phyloP scores from a whole-genome alignment of 2,329 filamentous ascomycete genomes.

The Phyllosticta capitalensis region DNA sequence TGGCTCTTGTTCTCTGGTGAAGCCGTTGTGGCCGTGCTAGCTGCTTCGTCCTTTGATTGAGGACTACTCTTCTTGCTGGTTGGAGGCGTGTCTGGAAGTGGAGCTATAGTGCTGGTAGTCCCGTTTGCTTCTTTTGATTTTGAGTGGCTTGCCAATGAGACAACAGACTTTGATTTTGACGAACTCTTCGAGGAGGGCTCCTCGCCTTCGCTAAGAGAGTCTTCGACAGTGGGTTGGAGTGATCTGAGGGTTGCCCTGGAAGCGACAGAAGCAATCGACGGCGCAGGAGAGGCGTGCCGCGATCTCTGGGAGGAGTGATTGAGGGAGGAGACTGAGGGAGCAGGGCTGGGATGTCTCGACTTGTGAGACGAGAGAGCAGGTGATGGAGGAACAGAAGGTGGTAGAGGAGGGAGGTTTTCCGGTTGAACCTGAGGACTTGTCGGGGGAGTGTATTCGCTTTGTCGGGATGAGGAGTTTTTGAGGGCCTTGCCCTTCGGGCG shows the following conservation, averaged over 20 bases:
- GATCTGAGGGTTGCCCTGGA: not conserved
- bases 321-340: not conserved
- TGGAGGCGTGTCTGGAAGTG: not conserved
- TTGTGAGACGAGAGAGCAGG: slow-evolving; percentile 5
- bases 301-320: not conserved
- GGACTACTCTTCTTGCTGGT: not conserved
- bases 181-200: not conserved
- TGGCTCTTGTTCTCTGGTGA: not conserved
- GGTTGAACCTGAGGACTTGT: slow-evolving; percentile 8
- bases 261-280: not conserved
- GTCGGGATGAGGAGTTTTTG: slow-evolving; percentile 4
- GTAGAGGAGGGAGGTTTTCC: slow-evolving; percentile 5
- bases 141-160: not conserved
- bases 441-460: slow-evolving; percentile 7
- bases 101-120: not conserved
- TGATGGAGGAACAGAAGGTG: slow-evolving; percentile 3
- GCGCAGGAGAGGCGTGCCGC: not conserved
- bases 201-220: slow-evolving; percentile 8
- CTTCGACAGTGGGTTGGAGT: slow-evolving; percentile 8
- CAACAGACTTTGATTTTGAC: not conserved
- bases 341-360: slow-evolving; percentile 5
- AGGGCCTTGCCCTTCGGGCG: slow-evolving; percentile 7
- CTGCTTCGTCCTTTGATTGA: not conserved
- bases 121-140: not conserved
- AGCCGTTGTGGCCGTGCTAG: not conserved